A percentile compares a stretch with the other conserved stretches of the same genome.
Evolutionary conservation across 2,329 filamentous ascomycete genomes (phyloP).

Genomic region (Ophiostoma quercus): DNA sequence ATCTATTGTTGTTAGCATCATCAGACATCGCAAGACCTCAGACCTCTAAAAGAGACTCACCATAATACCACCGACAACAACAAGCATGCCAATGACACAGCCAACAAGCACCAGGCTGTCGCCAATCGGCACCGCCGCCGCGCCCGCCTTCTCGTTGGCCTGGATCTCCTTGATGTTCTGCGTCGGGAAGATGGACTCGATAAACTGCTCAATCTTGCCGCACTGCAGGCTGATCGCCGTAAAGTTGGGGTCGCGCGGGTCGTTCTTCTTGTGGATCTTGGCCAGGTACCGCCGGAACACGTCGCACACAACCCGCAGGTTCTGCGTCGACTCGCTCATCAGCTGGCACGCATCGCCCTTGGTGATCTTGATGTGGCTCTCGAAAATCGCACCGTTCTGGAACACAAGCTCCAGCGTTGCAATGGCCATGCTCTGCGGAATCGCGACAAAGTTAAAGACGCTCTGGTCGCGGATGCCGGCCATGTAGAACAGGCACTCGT

Average conservation of each 20-base stretch:
- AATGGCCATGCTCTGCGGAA: conserved; percentile 96
- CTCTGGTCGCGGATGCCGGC: conserved; percentile 91
- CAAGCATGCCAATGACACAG: conserved; percentile 62
- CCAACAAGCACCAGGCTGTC: conserved; percentile 62
- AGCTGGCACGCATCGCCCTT: conserved; percentile 88
- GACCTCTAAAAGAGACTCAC: conserved; percentile 47
- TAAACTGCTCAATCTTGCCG: conserved; percentile 91
- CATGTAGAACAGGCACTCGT: conserved; percentile 97
- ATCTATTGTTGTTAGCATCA: conserved; percentile 48
- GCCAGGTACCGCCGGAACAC: conserved; percentile 74
- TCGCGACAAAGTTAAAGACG: conserved; percentile 98
- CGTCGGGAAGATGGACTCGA: conserved; percentile 84
- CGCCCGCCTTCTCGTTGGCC: conserved; percentile 33
- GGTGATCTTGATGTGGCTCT: conserved; percentile 90
- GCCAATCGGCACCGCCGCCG: conserved; percentile 48
- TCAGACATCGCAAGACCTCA: neutral
- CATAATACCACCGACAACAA: conserved; percentile 71
- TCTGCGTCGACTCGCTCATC: conserved; percentile 91
- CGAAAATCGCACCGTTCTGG: conserved; percentile 80
- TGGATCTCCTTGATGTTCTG: conserved; percentile 62
- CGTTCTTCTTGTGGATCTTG: conserved; percentile 88
- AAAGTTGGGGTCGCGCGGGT: conserved; percentile 86
- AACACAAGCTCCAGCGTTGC: conserved; percentile 89
- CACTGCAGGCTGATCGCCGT: conserved; percentile 86
- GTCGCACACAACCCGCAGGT: conserved; percentile 72